Evolutionary conservation across 1,284 basidiomycete species (phyloP), one percentile per base, ranked within the genome.

Genomic region (Phellinidium pouzarii): DNA sequence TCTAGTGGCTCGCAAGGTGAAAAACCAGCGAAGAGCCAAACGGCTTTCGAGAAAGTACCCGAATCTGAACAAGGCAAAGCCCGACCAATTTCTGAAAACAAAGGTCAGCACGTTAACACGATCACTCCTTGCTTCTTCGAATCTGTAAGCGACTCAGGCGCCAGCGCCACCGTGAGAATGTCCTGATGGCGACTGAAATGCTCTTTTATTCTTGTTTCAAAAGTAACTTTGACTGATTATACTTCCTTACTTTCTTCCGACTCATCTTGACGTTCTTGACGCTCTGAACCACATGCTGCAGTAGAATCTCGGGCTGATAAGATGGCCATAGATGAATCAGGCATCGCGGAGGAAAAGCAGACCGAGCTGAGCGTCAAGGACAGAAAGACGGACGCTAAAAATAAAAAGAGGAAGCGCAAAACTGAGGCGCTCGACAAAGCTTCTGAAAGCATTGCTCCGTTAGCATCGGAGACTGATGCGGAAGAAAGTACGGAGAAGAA

Each of bases 401-500:
- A 47, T 27, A 42, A 40, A 40, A 57, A 41, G 43, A 59, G 43
- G 50, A 36, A 47, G 37, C 44, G 37, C 22, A 48, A 53, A 20
- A 12, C 27, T 23, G 45, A 47, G 9, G 27, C 43, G 14, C 14
- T 20, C 43, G 20, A 3, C 19, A 17, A 17, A 44, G 6, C 40
- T 7, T 6, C 43, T 27, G 45, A 19, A 44, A 44, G 43, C n/a
- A 25, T 8, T 7, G 20, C 22, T 6, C 12, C 47, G 7, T 38
- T 53, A 27, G 52, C 44, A 20, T 49, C 49, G 26, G 58, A 38
- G 4, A 56, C 23, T 17, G 52, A 53, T 29, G 50, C 57, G 52
- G 58, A 60, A 31, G 61, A 61, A 50, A 59, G 59, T n/a, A 61
- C 62, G 52, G 64, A 65, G 55, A 61, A 61, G 44, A 65, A 65